Evolutionary conservation across 2,329 filamentous ascomycete genomes (phyloP), one percentile per base, ranked within the genome.

Genomic region (Kalaharituber pfeilii): DNA sequence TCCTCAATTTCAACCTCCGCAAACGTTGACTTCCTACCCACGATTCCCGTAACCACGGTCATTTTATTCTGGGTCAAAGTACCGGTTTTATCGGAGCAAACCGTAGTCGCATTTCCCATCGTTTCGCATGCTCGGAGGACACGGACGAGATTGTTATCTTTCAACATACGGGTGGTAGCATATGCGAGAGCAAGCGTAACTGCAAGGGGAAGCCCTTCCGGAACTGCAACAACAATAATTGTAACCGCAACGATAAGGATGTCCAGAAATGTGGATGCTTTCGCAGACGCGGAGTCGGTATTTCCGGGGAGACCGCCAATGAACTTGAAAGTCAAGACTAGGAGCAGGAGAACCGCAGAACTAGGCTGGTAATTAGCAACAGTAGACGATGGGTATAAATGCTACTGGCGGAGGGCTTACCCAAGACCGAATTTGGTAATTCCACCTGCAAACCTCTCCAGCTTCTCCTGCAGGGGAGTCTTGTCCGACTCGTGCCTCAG

Each of bases 81-180:
- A 50, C 82, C 82, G 1, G 82, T 86, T 68, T 86, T 86, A 66
- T 86, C 84, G 3, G 84, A 87, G 67, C 84, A 89, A 30, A 89
- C 81, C 0, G 83, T 82, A 1, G 78, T 81, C 26, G 78, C 78
- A 61, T 83, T 83, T 4, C 80, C 80, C 79, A 83, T 82, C 2
- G 79, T 81, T 66, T 84, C 80, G 64, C 79, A 82, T 56, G 80
- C 80, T 55, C 78, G 74, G 26, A 84, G 70, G 29, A 81, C 71
- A 55, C 80, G 77, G n/a, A 84, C 80, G 27, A 83, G 68, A 59
- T 82, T 83, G 68, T 82, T 81, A 66, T 82, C 79, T 63, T 80
- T 81, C 42, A 81, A 67, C 74, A 84, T 80, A 30, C 77, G 72
- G 42, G 77, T 81, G 1, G 79, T 82, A 29, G 80, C 80, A 62